phyloP scores from a whole-genome alignment of 2,329 filamentous ascomycete species.

The Thielaviopsis euricoi region DNA sequence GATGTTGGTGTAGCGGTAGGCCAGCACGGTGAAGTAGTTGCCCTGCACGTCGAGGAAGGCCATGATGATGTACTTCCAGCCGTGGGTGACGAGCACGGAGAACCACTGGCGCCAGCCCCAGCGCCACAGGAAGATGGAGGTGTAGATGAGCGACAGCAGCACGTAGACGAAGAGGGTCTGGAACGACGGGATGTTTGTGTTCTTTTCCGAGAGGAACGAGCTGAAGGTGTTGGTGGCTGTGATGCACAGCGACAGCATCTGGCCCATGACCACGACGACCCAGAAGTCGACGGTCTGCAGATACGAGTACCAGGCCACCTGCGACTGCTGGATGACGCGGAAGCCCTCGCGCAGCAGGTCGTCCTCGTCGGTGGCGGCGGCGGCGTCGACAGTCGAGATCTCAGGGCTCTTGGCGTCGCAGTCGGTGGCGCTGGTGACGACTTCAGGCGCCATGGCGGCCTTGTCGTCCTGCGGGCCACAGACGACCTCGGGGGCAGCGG shows the following conservation, averaged over 20 bases:
- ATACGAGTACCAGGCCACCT: slow-evolving; percentile 52
- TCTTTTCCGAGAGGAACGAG: slow-evolving; percentile 45
- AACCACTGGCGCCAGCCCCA: slow-evolving; percentile 61
- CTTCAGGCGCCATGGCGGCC: not conserved
- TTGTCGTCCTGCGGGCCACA: not conserved
- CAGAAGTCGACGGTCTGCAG: slow-evolving; percentile 77
- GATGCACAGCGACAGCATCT: slow-evolving; percentile 76
- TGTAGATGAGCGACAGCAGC: slow-evolving; percentile 67
- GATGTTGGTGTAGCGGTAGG: slow-evolving; percentile 84
- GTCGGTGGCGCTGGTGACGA: slow-evolving; percentile 3
- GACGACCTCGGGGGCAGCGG: slow-evolving; percentile 7
- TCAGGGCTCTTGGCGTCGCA: slow-evolving; percentile 8
- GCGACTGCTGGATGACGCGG: slow-evolving; percentile 35
- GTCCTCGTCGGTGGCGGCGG: slow-evolving; percentile 14
- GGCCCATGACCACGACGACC: slow-evolving; percentile 63
- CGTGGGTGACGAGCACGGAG: slow-evolving; percentile 47
- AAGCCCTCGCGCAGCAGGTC: slow-evolving; percentile 34
- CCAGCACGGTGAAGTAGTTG: slow-evolving; percentile 94
- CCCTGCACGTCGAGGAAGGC: slow-evolving; percentile 89
- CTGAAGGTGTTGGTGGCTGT: slow-evolving; percentile 87
- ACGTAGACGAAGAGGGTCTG: slow-evolving; percentile 94
- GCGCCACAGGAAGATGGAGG: slow-evolving; percentile 58
- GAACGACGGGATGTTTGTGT: slow-evolving; percentile 80
- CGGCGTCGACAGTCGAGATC: not conserved
- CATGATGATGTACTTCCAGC: slow-evolving; percentile 89